Base-by-base conservation (phyloP, 2,329 filamentous ascomycete species). In the Sporothrix pallida region DNA sequence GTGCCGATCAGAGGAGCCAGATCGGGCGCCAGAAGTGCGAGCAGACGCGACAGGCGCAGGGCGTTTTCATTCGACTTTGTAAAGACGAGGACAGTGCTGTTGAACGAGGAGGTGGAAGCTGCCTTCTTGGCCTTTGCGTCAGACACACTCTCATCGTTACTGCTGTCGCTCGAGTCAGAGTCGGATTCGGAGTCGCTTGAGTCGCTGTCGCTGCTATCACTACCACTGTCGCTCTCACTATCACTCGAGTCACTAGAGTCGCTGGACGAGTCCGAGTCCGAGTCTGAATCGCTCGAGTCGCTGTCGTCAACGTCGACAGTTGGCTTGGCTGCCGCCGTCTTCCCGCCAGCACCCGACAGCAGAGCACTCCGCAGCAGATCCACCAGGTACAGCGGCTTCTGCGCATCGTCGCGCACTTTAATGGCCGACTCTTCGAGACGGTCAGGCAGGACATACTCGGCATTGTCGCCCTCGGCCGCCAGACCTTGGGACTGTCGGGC, bases 61-160 rank as follows among this genome's bases (percentile, higher is more conserved):
- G 95, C 93, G 20, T 91, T 90, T 81, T 97, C 94, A 80, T 95
- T 97, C 73, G 93, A 97, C 78, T 94, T 94, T 65, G 94, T 95
- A 81, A 98, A 98, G 76, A 98, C 90, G 50, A 98, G 86, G 12
- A 92, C 89, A 2, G 83, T 84, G 44, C 85, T 83, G 20, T 80
- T 77, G 75, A 82, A 80, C 46, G 70, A 26, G 3, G 31, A 4
- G 23, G 15, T 1, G 10, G 54, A n/a, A 8, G 1, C 15, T 1
- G n/a, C 62, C 20, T 37, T 48, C 9, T 60, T 63, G 26, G 42
- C 3, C 12, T 62, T 50, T 56, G 52, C 52, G 26, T 15, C 13
- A 8, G 20, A 71, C 48, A 23, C 20, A 1, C 42, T 8, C 31
- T 9, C 20, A 5, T 56, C 48, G 46, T 63, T 26, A 56, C 54